Evolutionary conservation across 2,329 filamentous ascomycete species (phyloP), one percentile per base, ranked within the genome.

Genomic region (Scedosporium dehoogii): DNA sequence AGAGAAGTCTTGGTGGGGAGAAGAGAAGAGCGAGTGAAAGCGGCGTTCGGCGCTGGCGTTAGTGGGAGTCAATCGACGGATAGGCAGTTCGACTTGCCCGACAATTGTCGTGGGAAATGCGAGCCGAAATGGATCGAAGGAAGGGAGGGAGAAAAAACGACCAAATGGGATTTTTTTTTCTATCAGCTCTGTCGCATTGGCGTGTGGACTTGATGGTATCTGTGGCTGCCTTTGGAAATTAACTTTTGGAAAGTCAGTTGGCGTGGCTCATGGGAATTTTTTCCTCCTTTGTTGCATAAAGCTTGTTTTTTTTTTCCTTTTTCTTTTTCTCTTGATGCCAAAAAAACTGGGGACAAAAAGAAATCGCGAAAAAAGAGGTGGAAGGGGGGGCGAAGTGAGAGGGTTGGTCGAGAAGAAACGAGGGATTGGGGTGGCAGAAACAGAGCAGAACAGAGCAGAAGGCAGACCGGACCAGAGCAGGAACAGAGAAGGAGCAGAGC

Each of bases 281-380:
- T 46, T 16, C 18, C 57, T 59, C 21, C 29, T 51, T 59, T 27
- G 33, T 27, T 59, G 42, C 42, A 60, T 51, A 29, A 60, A 29
- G 58, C 42, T 58, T 58, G 56, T 58, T 58, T 33, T 33, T 60
- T 33, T 2, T 12, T 38, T 4, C 10, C 4, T 14, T 38, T 38
- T 38, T 12, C 2, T 12, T 38, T 38, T 38, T 3, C 14, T 12
- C 41, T 33, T 18, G 60, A 61, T 61, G 60, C 29, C 29, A 53
- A 38, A 61, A 61, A 57, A 61, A 56, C 33, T 61, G 60, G 60
- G 60, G 51, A 61, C 46, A 57, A 46, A 46, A 29, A 57, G 60
- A 57, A 27, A 48, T 55, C 46, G 46, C 59, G 59, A 61, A 61
- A 59, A 51, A 44, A 44, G 18, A 42, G 33, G 10, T 57, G 33